These are phyloP conservation scores for Areca catechu DNA, from an alignment of 176 grass and related monocot species.

Conservation along the genomic window DNA sequence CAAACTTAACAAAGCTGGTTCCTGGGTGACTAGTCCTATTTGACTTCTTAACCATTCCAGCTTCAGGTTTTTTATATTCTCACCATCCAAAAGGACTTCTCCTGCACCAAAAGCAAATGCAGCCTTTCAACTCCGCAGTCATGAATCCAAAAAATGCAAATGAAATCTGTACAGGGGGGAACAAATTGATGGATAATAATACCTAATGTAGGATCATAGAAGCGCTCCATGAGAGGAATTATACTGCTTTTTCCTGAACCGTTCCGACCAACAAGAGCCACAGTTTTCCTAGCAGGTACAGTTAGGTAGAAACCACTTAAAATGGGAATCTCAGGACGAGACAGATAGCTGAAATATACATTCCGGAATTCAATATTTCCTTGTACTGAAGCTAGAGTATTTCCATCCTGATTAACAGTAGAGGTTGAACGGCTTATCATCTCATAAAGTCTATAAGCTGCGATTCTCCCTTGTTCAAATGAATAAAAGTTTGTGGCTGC, in stretches of 20 bases:
- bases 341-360: constrained; percentile 97
- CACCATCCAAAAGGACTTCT: constrained; percentile 96
- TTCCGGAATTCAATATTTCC: constrained; percentile 99
- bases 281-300: constrained; percentile 94
- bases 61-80: constrained; percentile 97
- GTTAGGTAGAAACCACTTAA: constrained; percentile 97
- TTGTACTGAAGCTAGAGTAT: constrained; percentile 60
- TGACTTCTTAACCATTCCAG: constrained; percentile 99
- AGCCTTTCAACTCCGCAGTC: not conserved
- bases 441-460: constrained; percentile 95
- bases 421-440: constrained; percentile 98
- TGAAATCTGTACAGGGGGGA: not conserved
- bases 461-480: constrained; percentile 96
- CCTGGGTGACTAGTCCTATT: constrained; percentile 97
- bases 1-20: constrained; percentile 90
- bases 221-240: constrained; percentile 99
- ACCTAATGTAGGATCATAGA: constrained; percentile 99
- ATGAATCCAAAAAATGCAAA: not conserved
- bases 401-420: constrained; percentile 76
- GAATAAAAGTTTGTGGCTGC: constrained; percentile 99
- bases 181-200: constrained; percentile 19
- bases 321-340: constrained; percentile 97
- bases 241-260: constrained; percentile 99
- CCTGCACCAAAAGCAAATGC: constrained; percentile 35
- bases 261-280: constrained; percentile 99